Evolutionary conservation across 768 basidiomycete genomes (phyloP), one percentile per base, ranked within the genome.

Genomic region (Leccinum disarticulatum): DNA sequence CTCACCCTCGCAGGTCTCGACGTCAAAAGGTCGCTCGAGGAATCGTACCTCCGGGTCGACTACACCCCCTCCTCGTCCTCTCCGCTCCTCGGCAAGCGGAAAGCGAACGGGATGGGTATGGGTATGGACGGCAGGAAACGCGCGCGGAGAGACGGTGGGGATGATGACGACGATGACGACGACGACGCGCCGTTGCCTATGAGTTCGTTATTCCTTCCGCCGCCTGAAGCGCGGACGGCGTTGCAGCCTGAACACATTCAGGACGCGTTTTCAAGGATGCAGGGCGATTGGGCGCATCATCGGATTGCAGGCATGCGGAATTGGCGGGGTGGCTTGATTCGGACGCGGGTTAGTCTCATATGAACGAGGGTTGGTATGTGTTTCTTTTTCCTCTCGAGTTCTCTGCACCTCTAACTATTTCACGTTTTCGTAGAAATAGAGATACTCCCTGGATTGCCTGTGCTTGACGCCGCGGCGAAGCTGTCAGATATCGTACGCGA

Each of bases 231-330:
- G 1, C 77, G 91, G 58, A 91, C 87, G 4, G 84, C 92, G 0
- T 74, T 96, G 50, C 79, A 84, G 27, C 89, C 93, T 0, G 87
- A 92, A 59, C 94, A 96, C 68, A 93, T 96, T 10, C 88, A 93
- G 64, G 93, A 95, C 71, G 95, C 94, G 0, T 96, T 95, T 70
- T 78, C 91, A 3, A 79, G 92, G 60, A 95, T 96, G 88, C 93
- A 95, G 72, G 81, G 86, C 6, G 88, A 94, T 61, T 91, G 91
- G 86, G 80, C 87, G 3, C 89, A 92, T 66, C 80, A 81, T 43
- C 86, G 93, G 53, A 88, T 87, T 25, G 91, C 91, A 2, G 93
- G 93, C 1, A 90, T 95, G 85, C 80, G 86, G 61, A 93, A 95
- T 70, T 96, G 91, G 88, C 81, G 92, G 54, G 92, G 92, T 5